Conservation (phyloP, 225 moss, liverwort and hornwort genomes). For the Ulota crispa region DNA sequence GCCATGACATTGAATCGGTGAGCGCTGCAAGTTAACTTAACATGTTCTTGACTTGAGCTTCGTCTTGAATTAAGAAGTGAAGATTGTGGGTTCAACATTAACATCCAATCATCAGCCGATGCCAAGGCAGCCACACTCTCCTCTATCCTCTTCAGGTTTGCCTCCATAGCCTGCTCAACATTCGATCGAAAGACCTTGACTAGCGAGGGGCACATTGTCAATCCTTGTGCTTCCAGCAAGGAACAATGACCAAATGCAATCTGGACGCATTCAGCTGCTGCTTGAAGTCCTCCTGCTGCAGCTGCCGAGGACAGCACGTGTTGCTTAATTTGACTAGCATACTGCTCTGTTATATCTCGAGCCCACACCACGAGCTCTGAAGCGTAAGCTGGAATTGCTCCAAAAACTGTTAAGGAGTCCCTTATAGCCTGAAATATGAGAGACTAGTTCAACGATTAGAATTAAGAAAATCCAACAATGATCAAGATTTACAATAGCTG, state of each 20-base stretch:
- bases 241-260: conserved; percentile 88
- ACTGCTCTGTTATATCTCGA: conserved; percentile 57
- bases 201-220: conserved; percentile 61
- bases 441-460: background rate
- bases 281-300: conserved; percentile 77
- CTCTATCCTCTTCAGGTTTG: conserved; percentile 79
- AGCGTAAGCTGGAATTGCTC: conserved; percentile 69
- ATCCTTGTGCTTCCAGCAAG: conserved; percentile 76
- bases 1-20: conserved; percentile 78
- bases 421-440: conserved; percentile 52
- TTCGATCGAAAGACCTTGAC: conserved; percentile 71
- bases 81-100: conserved; percentile 39
- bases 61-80: conserved; percentile 24
- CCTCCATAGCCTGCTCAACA: conserved; percentile 85
- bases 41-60: conserved; percentile 2
- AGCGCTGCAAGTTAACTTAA: conserved; percentile 74
- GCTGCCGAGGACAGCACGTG: conserved; percentile 80
- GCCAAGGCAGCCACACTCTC: conserved; percentile 78
- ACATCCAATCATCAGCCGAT: conserved; percentile 76
- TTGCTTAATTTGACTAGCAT: conserved; percentile 66
- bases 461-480: background rate
- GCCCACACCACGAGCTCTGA: conserved; percentile 91
- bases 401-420: conserved; percentile 74
- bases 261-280: conserved; percentile 81
- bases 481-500: background rate